Evolutionary conservation across 768 basidiomycete genomes (phyloP).

Genomic region (Leccinellum rugosiceps): DNA sequence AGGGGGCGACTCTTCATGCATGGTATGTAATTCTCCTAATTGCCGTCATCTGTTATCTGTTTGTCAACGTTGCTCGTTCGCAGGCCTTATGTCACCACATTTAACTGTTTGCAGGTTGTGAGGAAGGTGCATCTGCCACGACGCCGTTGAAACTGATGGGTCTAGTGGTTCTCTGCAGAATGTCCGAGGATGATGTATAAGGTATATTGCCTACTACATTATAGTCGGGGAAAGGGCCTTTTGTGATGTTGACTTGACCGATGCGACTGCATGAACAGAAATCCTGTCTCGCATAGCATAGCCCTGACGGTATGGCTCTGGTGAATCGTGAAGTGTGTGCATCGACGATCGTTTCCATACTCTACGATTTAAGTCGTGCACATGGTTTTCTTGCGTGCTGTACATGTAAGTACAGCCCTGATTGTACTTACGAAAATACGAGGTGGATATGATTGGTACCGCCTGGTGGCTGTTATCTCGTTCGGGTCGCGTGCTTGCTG

Average conservation of each 20-base stretch:
- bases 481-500: constrained; percentile 11
- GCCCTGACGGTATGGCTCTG: background rate
- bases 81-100: constrained; percentile 35
- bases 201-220: too few relatives aligned
- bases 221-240: too few relatives aligned
- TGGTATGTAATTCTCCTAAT: constrained; percentile 38
- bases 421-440: background rate
- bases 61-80: constrained; percentile 5
- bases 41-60: background rate
- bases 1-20: constrained; percentile 53
- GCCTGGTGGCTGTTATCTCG: background rate
- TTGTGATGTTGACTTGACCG: background rate
- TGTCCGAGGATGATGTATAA: background rate
- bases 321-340: background rate
- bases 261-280: background rate
- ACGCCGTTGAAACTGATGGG: constrained; percentile 2
- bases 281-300: background rate
- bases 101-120: constrained; percentile 33
- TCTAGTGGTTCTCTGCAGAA: background rate
- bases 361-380: background rate
- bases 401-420: background rate
- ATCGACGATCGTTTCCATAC: background rate
- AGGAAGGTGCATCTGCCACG: background rate
- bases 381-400: background rate
- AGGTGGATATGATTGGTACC: background rate